Base-by-base conservation (phyloP, 1,284 basidiomycete species). In the Malassezia psittaci region DNA sequence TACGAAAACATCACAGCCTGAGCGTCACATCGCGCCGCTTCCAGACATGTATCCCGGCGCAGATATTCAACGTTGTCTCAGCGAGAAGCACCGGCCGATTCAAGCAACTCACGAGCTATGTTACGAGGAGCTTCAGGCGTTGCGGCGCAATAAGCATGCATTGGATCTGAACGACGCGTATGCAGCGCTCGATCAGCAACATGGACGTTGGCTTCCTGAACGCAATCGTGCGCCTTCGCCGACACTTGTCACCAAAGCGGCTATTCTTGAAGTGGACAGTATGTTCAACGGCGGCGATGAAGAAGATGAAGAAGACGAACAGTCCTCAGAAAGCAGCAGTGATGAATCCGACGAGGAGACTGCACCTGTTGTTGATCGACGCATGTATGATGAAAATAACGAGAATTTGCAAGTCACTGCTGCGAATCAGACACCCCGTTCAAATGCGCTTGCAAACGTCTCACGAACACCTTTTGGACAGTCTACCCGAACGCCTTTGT, bases 201-300 rank as follows among this genome's bases (percentile, higher is more conserved):
- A 50, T 7, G 67, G 68, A 10, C 60, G 59, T 13, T 69, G 68
- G 68, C 48, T 63, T 44, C 68, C 68, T 2, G 62, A 64, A 13
- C 47, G 34, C 29, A 41, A 19, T 4, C 46, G 51, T 6, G 36
- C 38, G 42, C 62, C 62, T 58, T 66, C 62, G 24, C 66, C 66
- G 9, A 69, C 68, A 2, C 58, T 69, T 21, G 59, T 69, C 44
- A 74, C 69, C 42, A 67, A 63, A 42, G 69, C 67, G 1, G 64
- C 68, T 11, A 61, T 65, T 42, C 51, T 59, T 43, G 68, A 74
- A 45, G 71, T 73, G 18, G 57, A 65, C 43, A 59, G 50, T 59
- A 71, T 72, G 67, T 73, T 73, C 55, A 74, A 70, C 46, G 70
- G 70, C 35, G 65, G 64, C 13, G 51, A 54, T 19, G 56, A 53